Percentiles rank a stretch among this genome's conserved stretches.
phyloP scores from a whole-genome alignment of 2,329 filamentous ascomycete genomes.

The Akanthomyces muscarius region DNA sequence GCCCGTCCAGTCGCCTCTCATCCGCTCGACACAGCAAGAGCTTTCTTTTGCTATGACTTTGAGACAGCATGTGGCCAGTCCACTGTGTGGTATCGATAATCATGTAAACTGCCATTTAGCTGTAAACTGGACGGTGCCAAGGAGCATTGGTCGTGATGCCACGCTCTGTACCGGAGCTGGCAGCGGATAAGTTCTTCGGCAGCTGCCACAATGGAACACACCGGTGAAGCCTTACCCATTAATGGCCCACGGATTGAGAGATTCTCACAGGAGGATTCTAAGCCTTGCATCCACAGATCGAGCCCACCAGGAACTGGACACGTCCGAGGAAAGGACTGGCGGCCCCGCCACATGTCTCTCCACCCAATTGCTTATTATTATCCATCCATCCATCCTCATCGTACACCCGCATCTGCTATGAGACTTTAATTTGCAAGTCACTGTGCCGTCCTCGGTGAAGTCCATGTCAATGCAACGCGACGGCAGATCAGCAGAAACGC shows the following conservation, averaged over 20 bases:
- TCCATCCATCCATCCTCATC: neutral
- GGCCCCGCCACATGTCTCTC: too few relatives aligned
- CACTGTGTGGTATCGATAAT: neutral
- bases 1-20: neutral
- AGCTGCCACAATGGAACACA: too few relatives aligned
- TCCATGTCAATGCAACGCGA: neutral
- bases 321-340: neutral
- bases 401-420: neutral
- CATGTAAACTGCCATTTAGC: too few relatives aligned
- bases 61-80: neutral
- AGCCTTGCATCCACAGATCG: constrained; percentile 3
- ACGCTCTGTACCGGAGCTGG: too few relatives aligned
- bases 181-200: too few relatives aligned
- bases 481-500: neutral
- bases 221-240: too few relatives aligned
- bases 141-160: too few relatives aligned
- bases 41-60: too few relatives aligned
- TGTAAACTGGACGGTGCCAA: too few relatives aligned
- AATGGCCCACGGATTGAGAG: neutral
- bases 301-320: neutral
- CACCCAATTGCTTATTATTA: neutral
- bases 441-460: neutral
- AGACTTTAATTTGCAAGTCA: neutral
- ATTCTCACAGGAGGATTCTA: neutral
- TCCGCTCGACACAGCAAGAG: neutral